Base-by-base conservation (phyloP, 306 rosid species). In the Sphenostylis stenocarpa region DNA sequence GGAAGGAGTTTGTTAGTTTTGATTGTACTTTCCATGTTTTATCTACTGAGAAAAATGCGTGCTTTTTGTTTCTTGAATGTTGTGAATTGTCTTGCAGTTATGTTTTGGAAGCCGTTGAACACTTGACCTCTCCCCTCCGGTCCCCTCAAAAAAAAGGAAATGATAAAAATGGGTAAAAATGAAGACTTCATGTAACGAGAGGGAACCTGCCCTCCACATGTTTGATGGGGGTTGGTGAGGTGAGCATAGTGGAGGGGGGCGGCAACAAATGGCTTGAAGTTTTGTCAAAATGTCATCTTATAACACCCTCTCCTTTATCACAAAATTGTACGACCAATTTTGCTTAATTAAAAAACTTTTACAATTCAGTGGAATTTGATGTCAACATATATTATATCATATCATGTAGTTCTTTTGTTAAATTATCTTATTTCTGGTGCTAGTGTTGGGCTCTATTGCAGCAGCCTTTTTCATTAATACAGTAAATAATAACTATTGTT, bases 351-450 rank as follows among this genome's bases (percentile, higher is more conserved):
- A 43, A 45, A 41, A 39, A 17, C 33, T 17, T 72, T 23, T 60
- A 28, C 19, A 47, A 11, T 8, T 73, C 58, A 24, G 56, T 62
- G 60, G 82, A 78, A 70, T 36, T 70, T 65, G 76, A 57, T 29
- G 69, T 55, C 48, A 24, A 52, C 75, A 70, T 45, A 19, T 6
- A 21, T 11, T 67, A 23, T 72, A 24, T 41, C 53, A 38, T 39
- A 16, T 52, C 55, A 39, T 58, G 20, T 28, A 13, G 39, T 28
- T 58, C 38, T 73, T 62, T 26, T 62, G 34, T 45, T 33, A 71
- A 48, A 62, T 53, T 26, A 17, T 71, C 17, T 70, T 28, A 17
- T 73, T 73, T 74, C 44, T 12, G 8, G 60, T 60, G 23, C 33
- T 19, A 47, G 36, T 29, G 16, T 60, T 58, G 55, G 21, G 44